Evolutionary conservation across 176 grass and related monocot genomes (phyloP).

Genomic region (Bolboschoenus planiculmis): DNA sequence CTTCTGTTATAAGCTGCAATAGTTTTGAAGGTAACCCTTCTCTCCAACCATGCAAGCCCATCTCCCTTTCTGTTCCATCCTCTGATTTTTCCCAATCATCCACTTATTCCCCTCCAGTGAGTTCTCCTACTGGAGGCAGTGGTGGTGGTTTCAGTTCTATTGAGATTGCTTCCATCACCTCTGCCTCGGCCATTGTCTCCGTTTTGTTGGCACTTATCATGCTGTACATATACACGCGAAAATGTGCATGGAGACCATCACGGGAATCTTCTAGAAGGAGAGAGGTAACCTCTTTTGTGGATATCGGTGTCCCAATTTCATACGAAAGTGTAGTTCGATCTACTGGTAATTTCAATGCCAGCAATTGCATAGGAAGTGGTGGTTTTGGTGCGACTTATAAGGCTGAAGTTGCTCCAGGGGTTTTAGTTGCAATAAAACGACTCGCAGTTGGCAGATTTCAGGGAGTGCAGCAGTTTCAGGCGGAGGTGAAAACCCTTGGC

Average conservation of each 20-base stretch:
- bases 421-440: slow-evolving; percentile 89
- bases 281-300: slow-evolving; percentile 75
- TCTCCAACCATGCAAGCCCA: slow-evolving; percentile 40
- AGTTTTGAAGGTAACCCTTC: slow-evolving; percentile 46
- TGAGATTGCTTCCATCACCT: slow-evolving; percentile 91
- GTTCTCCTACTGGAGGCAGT: slow-evolving; percentile 10
- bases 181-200: slow-evolving; percentile 83
- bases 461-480: slow-evolving; percentile 85
- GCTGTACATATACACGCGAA: slow-evolving; percentile 77
- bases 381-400: slow-evolving; percentile 97
- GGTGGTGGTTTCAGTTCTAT: slow-evolving; percentile 64
- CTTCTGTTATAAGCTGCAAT: slow-evolving; percentile 34
- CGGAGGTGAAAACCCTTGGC: slow-evolving; percentile 87
- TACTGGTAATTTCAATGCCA: slow-evolving; percentile 72
- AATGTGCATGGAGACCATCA: slow-evolving; percentile 53
- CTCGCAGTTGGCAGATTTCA: slow-evolving; percentile 87
- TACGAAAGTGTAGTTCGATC: slow-evolving; percentile 80
- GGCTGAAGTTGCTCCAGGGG: slow-evolving; percentile 81
- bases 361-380: slow-evolving; percentile 92
- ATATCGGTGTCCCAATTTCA: slow-evolving; percentile 71
- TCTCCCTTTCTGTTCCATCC: slow-evolving; percentile 25
- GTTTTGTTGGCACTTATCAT: slow-evolving; percentile 75
- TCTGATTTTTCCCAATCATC: slow-evolving; percentile 20
- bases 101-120: slow-evolving; percentile 28
- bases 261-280: slow-evolving; percentile 44